Conservation (phyloP, 2,329 filamentous ascomycete species). For the Phialophora macrospora region DNA sequence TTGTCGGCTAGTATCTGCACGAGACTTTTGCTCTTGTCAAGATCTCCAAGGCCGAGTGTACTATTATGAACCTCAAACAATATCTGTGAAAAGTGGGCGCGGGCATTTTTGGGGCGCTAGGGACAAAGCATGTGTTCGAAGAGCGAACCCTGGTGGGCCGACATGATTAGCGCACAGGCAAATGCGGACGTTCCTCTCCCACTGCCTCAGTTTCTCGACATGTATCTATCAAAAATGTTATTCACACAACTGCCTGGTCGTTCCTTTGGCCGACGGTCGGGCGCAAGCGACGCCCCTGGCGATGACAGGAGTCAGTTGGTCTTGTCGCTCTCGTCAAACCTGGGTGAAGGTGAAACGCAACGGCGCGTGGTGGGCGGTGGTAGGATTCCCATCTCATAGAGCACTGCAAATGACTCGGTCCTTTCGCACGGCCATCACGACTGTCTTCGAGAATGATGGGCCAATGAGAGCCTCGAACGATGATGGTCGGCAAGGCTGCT, state of each 20-base stretch:
- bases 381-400: neutral
- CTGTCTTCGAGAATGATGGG: neutral
- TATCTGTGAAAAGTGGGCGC: slow-evolving; percentile 4
- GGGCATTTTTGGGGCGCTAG: slow-evolving; percentile 23
- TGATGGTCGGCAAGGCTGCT: neutral
- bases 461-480: neutral
- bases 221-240: neutral
- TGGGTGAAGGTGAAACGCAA: neutral
- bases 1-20: slow-evolving; percentile 51
- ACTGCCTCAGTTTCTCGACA: neutral
- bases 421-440: neutral
- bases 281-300: neutral
- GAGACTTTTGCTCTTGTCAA: slow-evolving; percentile 19
- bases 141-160: slow-evolving; percentile 2
- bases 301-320: neutral
- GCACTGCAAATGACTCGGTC: neutral
- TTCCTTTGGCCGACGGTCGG: neutral
- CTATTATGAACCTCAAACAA: slow-evolving; percentile 27
- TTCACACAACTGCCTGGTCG: neutral
- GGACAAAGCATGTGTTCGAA: neutral
- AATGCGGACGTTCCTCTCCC: slow-evolving; percentile 13
- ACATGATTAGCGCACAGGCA: slow-evolving; percentile 11
- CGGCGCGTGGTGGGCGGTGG: neutral
- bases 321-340: neutral
- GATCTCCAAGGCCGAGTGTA: slow-evolving; percentile 14